Evolutionary conservation across 1,284 basidiomycete genomes (phyloP), one percentile per base, ranked within the genome.

Genomic region (Marasmius fiardii): DNA sequence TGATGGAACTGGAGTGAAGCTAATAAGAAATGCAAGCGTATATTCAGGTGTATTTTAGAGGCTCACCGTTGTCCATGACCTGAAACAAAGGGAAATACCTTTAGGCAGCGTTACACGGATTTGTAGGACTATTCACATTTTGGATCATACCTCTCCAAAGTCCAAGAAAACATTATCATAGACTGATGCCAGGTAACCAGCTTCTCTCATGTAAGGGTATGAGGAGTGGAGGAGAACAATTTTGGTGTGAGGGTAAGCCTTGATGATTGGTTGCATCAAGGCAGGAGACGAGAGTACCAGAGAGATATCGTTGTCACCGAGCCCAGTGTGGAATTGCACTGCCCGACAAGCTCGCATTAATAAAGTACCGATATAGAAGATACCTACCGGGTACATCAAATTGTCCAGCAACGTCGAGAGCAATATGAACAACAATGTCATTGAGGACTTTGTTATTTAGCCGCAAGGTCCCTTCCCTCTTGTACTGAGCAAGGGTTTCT

Each of bases 281-380:
- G 86, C 74, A 0, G 90, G 88, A 1, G 84, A 85, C 0, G 86
- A 75, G 4, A 73, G 75, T 14, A 71, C 61, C 24, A 90, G 72
- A n/a, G 68, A 74, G 47, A 92, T 79, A 58, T 90, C 86, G 56
- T 77, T 82, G 64, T 92, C 89, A 5, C 89, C 90, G 0, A 91
- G 74, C 23, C 89, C 89, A 4, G 87, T 90, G 64, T 91, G 89
- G 67, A 92, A 92, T 71, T 91, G 89, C 8, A 91, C 89, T 89
- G 56, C 21, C 50, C 24, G 51, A 11, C 24, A 11, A 11, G 43
- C 58, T 51, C 41, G 20, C 12, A 20, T 28, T 5, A 18, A 41
- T 21, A 10, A 43, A 23, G 21, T 2, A 28, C 43, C 55, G 39
- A 18, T 31, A n/a, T 28, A 34, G 33, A 57, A 33, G 50, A 33